phyloP scores from a whole-genome alignment of 768 basidiomycete genomes.

The Botryobasidium botryosum region DNA sequence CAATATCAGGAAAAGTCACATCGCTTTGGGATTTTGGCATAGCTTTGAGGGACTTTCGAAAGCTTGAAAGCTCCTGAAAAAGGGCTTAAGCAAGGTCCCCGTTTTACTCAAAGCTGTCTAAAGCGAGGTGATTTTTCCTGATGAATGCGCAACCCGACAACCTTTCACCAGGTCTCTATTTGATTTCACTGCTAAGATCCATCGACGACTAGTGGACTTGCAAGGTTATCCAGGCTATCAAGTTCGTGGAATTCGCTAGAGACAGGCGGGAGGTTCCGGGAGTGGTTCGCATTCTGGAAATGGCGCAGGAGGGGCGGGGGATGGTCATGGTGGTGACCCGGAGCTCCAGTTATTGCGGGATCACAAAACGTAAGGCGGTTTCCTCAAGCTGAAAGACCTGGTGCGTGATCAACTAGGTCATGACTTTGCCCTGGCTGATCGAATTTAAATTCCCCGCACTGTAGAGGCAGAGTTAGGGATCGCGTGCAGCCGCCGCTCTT shows the following conservation, averaged over 20 bases:
- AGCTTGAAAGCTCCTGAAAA: too few relatives aligned
- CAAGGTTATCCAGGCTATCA: slow-evolving; percentile 36
- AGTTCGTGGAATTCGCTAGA: slow-evolving; percentile 56
- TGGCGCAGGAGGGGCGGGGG: slow-evolving; percentile 17
- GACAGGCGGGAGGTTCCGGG: slow-evolving; percentile 76
- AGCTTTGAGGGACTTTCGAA: too few relatives aligned
- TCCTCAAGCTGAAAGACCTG: slow-evolving; percentile 76
- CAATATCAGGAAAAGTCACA: too few relatives aligned
- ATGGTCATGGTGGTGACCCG: slow-evolving; percentile 20
- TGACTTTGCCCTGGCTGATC: too few relatives aligned
- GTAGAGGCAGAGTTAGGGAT: slow-evolving; percentile 81
- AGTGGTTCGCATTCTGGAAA: slow-evolving; percentile 46
- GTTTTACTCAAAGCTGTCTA: too few relatives aligned
- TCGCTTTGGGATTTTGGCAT: too few relatives aligned
- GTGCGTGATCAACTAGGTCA: slow-evolving; percentile 27
- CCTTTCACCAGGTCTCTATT: slow-evolving; percentile 24
- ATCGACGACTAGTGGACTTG: background rate
- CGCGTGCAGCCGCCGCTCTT: slow-evolving; percentile 61
- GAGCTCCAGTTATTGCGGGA: slow-evolving; percentile 53
- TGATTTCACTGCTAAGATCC: background rate
- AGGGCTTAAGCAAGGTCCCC: too few relatives aligned
- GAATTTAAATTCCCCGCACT: background rate
- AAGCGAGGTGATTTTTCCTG: too few relatives aligned
- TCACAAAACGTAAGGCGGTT: slow-evolving; percentile 76
- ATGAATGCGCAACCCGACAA: too few relatives aligned